These are phyloP conservation scores for Pichia nanzhaoensis DNA, from an alignment of 805 yeast genomes.

Conservation along the genomic window DNA sequence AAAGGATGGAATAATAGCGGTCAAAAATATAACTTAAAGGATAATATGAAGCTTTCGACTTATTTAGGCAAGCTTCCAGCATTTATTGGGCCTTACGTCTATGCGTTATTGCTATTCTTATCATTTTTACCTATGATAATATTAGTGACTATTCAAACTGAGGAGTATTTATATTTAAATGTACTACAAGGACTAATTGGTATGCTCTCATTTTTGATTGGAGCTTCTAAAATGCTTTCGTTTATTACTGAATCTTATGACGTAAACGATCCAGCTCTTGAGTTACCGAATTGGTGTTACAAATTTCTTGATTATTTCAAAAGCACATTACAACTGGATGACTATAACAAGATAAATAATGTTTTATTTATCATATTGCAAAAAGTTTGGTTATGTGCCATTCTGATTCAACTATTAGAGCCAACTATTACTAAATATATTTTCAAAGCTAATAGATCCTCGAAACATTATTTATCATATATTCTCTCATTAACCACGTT, in stretches of 20 bases:
- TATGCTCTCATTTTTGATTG: constrained; percentile 33
- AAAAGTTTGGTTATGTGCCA: constrained; percentile 17
- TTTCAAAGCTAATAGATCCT: background rate
- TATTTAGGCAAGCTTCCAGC: constrained; percentile 30
- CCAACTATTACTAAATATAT: constrained; percentile 14
- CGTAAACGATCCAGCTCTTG: constrained; percentile 9
- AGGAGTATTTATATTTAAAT: background rate
- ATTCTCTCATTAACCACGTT: constrained; percentile 33
- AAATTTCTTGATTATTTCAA: constrained; percentile 27
- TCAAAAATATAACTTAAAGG: constrained; percentile 58
- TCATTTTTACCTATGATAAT: constrained; percentile 17
- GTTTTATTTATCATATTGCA: constrained; percentile 20
- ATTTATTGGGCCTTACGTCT: constrained; percentile 19
- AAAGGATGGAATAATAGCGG: constrained; percentile 89
- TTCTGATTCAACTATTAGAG: constrained; percentile 13
- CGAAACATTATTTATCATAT: constrained; percentile 28
- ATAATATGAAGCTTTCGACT: constrained; percentile 42
- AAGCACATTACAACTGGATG: constrained; percentile 25
- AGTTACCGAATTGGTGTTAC: constrained; percentile 22
- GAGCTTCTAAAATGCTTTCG: constrained; percentile 23
- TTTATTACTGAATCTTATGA: constrained; percentile 25
- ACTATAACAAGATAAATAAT: constrained; percentile 24
- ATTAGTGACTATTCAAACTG: constrained; percentile 1
- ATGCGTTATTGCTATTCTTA: constrained; percentile 14
- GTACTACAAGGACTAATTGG: constrained; percentile 23